phyloP scores from a whole-genome alignment of 192 early-diverging fungal genomes.

The Backusella sp. region DNA sequence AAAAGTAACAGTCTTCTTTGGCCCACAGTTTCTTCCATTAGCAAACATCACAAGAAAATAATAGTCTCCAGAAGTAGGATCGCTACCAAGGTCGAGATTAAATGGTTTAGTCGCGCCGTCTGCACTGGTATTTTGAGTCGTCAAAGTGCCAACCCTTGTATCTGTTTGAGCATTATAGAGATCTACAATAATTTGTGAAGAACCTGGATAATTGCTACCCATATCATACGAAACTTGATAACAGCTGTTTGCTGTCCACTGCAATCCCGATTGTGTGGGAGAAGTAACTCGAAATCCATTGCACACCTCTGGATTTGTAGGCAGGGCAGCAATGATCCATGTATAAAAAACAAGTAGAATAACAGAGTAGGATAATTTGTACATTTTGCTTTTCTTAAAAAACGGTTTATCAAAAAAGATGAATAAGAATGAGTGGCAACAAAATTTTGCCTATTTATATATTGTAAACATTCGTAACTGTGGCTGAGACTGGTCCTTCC shows the following conservation, averaged over 20 bases:
- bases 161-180: conserved; percentile 10
- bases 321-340: not conserved
- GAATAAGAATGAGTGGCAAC: not conserved
- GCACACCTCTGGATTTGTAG: conserved; percentile 12
- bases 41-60: conserved; percentile 17
- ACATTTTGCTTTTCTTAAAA: not conserved
- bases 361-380: not conserved
- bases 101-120: not conserved
- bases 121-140: not conserved
- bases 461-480: not conserved
- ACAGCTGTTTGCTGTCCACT: conserved; percentile 21
- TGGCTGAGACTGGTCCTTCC: not conserved
- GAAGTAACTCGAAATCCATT: conserved; percentile 25
- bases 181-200: not conserved
- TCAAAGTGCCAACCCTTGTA: conserved; percentile 4
- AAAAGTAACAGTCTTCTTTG: conserved; percentile 7
- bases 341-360: not conserved
- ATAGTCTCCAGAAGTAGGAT: conserved; percentile 9
- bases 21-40: conserved; percentile 1
- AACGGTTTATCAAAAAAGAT: not conserved
- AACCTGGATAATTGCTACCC: conserved; percentile 12
- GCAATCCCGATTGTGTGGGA: conserved; percentile 10
- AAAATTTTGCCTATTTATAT: not conserved
- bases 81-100: conserved; percentile 5
- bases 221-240: conserved; percentile 21